phyloP scores from a whole-genome alignment of 2,329 filamentous ascomycete genomes.

The Emmonsiellopsis sp. region DNA sequence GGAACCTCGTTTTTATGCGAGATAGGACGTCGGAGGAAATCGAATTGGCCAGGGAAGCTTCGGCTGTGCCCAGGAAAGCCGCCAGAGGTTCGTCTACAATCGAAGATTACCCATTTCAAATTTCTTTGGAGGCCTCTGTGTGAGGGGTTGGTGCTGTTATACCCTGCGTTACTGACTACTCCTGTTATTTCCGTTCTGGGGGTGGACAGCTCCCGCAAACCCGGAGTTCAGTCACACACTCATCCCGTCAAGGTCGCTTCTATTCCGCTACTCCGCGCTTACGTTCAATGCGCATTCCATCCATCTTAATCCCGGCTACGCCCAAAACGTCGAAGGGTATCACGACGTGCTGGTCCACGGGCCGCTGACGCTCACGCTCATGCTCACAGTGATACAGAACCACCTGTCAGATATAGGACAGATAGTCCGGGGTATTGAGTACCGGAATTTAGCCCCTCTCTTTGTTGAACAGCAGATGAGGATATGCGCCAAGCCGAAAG shows the following conservation, averaged over 20 bases:
- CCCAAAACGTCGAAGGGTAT: constrained; percentile 62
- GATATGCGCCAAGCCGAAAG: constrained; percentile 53
- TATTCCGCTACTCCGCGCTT: constrained; percentile 85
- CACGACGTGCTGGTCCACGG: constrained; percentile 74
- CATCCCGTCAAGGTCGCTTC: constrained; percentile 57
- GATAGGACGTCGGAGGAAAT: constrained; percentile 33
- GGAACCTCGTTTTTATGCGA: constrained; percentile 57
- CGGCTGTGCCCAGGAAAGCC: constrained; percentile 16
- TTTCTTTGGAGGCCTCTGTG: background rate
- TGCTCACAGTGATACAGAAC: constrained; percentile 58
- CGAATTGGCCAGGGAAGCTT: constrained; percentile 15
- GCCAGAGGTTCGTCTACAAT: constrained; percentile 26
- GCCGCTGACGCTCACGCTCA: constrained; percentile 66
- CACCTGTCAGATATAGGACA: constrained; percentile 34
- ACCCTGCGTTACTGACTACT: background rate
- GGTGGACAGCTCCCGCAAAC: constrained; percentile 34
- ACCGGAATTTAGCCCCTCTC: constrained; percentile 72
- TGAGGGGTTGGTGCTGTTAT: too few species aligned
- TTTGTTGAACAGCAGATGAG: constrained; percentile 63
- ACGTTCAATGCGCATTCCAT: constrained; percentile 90
- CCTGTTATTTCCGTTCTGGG: too few species aligned
- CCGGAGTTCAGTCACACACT: constrained; percentile 51
- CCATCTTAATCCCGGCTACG: constrained; percentile 69
- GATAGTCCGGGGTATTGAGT: constrained; percentile 54
- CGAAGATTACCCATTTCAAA: background rate